Percentiles rank a stretch among this genome's conserved stretches.
Conservation (phyloP, 2,329 filamentous ascomycete genomes). For the Epicoccum nigrum region DNA sequence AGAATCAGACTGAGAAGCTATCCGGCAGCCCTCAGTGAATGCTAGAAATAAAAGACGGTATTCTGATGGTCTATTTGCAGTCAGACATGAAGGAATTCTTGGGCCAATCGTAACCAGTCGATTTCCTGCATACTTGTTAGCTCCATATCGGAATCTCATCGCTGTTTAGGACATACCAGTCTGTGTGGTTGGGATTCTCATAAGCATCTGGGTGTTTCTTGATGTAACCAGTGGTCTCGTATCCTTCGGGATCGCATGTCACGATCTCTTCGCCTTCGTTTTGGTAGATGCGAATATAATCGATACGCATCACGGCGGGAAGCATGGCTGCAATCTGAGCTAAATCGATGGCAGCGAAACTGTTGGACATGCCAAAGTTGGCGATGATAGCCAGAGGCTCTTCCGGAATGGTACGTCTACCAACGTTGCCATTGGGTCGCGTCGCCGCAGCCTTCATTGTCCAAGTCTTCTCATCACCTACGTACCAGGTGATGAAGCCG, state of each 20-base stretch:
- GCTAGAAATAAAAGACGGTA: slow-evolving; percentile 1
- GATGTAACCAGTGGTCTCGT: slow-evolving; percentile 72
- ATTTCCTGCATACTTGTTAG: slow-evolving; percentile 43
- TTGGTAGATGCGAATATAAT: slow-evolving; percentile 75
- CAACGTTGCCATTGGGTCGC: slow-evolving; percentile 73
- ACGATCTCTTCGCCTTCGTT: slow-evolving; percentile 62
- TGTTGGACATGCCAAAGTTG: slow-evolving; percentile 73
- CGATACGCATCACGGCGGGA: slow-evolving; percentile 70
- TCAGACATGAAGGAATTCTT: slow-evolving; percentile 66
- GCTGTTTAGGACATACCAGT: slow-evolving; percentile 57
- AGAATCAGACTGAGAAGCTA: slow-evolving; percentile 20
- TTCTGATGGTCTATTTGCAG: slow-evolving; percentile 49
- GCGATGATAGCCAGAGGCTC: slow-evolving; percentile 72
- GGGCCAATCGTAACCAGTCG: slow-evolving; percentile 64
- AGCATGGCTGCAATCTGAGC: slow-evolving; percentile 61
- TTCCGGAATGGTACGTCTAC: slow-evolving; percentile 67
- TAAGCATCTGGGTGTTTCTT: slow-evolving; percentile 66
- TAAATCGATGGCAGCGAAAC: slow-evolving; percentile 67
- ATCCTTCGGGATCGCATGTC: slow-evolving; percentile 72
- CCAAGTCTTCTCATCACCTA: slow-evolving; percentile 69
- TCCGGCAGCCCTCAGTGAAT: slow-evolving; percentile 25
- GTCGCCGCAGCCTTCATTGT: slow-evolving; percentile 65
- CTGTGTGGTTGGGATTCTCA: slow-evolving; percentile 67
- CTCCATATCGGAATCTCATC: background rate
- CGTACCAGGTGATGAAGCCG: slow-evolving; percentile 71